Evolutionary conservation across 768 basidiomycete genomes (phyloP), one percentile per base, ranked within the genome.

Genomic region (Podaxis sp.): DNA sequence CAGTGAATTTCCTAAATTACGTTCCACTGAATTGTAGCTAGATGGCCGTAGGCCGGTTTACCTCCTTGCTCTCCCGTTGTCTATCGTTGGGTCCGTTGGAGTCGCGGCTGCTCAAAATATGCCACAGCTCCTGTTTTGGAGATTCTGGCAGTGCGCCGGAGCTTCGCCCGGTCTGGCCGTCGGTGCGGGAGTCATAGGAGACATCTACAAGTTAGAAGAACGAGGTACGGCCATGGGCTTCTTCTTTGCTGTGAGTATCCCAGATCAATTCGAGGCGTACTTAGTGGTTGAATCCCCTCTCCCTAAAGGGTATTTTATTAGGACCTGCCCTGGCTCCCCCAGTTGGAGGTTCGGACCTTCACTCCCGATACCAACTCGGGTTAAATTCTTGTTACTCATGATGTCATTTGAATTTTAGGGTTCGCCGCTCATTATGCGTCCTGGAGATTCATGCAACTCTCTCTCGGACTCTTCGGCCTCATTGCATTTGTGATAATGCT

Each of bases 31-130:
- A 1, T 8, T 29, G 27, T 8, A 13, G 9, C 47, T 33, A 90
- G 88, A 91, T 75, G 91, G 92, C 2, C 79, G 90, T 2, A 75
- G 85, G 19, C 75, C 78, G 0, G 75, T 89, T 9, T 91, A 88
- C 65, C 75, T 91, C 4, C 72, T 72, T 33, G 81, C 81, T 4
- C 74, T 90, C 12, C 89, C 90, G 0, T 73, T 90, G 33, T 77
- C 86, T 41, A 76, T 81, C 36, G 57, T 87, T 0, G 87, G 82
- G 0, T 87, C 88, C 7, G 67, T 89, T 1, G 89, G 86, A 0
- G 86, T 89, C 0, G 83, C 85, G 0, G 61, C 74, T 0, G 79
- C 87, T 0, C 66, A 67, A 0, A 77, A 68, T 38, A 71, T 86
- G 7, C 73, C 73, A 1, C 67, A 75, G 15, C 73, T 93, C 4